Evolutionary conservation across 1,284 basidiomycete genomes (phyloP), one percentile per base, ranked within the genome.

Genomic region (Naganishia liquefaciens): DNA sequence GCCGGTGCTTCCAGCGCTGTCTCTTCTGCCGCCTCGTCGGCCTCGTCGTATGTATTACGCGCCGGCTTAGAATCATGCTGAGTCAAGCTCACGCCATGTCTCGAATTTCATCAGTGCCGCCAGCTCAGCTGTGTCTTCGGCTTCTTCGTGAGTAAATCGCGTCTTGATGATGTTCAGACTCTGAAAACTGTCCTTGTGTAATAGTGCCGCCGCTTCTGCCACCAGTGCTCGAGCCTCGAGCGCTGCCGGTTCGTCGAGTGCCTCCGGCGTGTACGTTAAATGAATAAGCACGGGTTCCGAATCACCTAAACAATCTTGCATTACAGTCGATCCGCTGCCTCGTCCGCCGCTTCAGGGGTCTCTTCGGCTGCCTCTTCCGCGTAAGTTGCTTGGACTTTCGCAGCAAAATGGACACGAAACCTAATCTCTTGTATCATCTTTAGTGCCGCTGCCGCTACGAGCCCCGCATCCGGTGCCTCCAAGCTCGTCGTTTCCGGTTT

Each of bases 41-140:
- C 68, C 44, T 67, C 68, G 17, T 62, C 60, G 60, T 52, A 25
- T 39, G 62, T 57, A n/a, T n/a, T n/a, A n/a, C n/a, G n/a, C 46
- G 43, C n/a, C 5, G 15, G 23, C 33, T 21, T 39, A 39, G 2
- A 10, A 30, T 25, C 13, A 10, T 47, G 44, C 40, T 2, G 27
- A 47, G 15, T 37, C 11, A 9, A 43, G 5, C 39, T 47, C 25
- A 53, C 33, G 33, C 21, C 2, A 33, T 53, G 27, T 27, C 27
- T 19, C 19, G 33, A 39, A 27, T 30, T 21, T 17, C 33, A 37
- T n/a, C 44, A 54, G 42, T 39, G 47, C 49, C 51, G 53, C 63
- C 52, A 53, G 47, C 58, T 42, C 66, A 23, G 54, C 62, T 55
- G 66, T 67, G 47, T 63, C 65, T 27, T 64, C 65, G 17, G 62